A percentile compares a stretch with the other conserved stretches of the same genome.
Conservation (phyloP, 2,329 filamentous ascomycete species). For the Catunica adiposa region DNA sequence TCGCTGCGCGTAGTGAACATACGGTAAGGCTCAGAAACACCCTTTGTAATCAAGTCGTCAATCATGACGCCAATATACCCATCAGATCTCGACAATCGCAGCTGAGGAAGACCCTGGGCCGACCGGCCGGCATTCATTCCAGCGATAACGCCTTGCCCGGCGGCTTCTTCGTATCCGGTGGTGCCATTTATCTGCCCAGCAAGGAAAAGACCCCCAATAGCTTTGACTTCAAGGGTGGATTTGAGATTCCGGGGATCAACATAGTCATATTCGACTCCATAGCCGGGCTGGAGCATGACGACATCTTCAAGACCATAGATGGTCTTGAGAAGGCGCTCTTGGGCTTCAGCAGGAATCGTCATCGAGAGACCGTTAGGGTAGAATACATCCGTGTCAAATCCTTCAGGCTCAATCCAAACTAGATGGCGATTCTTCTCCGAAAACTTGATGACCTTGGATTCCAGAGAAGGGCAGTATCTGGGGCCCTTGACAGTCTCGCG, state of each 20-base stretch:
- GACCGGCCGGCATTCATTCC: constrained; percentile 87
- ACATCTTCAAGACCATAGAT: constrained; percentile 79
- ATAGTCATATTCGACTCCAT: constrained; percentile 97
- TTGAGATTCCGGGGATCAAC: constrained; percentile 80
- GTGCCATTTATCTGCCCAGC: constrained; percentile 97
- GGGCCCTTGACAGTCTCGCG: constrained; percentile 88
- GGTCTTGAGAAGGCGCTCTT: constrained; percentile 70
- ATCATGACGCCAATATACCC: constrained; percentile 98
- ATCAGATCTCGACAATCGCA: constrained; percentile 64
- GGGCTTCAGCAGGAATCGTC: constrained; percentile 80
- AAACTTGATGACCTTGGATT: constrained; percentile 87
- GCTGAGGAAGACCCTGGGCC: constrained; percentile 45
- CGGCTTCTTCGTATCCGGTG: constrained; percentile 94
- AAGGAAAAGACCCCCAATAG: constrained; percentile 73
- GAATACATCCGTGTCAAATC: constrained; percentile 73
- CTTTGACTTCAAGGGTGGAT: constrained; percentile 85
- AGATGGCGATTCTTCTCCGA: constrained; percentile 65
- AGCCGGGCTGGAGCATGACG: constrained; percentile 83
- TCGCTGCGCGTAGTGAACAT: constrained; percentile 97
- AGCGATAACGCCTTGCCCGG: constrained; percentile 79
- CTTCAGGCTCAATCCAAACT: constrained; percentile 94
- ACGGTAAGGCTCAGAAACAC: constrained; percentile 88
- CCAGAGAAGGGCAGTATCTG: constrained; percentile 85
- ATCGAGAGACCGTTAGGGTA: constrained; percentile 97
- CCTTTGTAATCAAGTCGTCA: constrained; percentile 91